Percentiles rank a stretch among this genome's conserved stretches.
These are phyloP conservation scores for Aspergillus versicolor DNA, from an alignment of 2,329 filamentous ascomycete genomes.

Conservation along the genomic window DNA sequence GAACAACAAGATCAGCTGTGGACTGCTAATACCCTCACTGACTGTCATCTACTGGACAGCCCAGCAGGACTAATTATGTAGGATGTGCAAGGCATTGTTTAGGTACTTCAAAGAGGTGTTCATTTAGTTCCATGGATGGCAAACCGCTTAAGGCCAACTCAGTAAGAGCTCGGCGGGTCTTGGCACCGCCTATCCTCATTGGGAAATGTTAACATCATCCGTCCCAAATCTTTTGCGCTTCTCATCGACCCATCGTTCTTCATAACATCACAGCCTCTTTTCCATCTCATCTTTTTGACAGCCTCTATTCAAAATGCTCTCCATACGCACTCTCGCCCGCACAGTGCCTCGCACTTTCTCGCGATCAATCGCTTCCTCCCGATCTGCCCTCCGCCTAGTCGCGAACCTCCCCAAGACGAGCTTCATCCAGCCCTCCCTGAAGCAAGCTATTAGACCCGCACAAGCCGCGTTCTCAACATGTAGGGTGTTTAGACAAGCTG, in stretches of 20 bases:
- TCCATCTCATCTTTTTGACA: conserved; percentile 3
- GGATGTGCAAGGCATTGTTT: too few species aligned
- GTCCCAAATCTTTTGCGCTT: conserved; percentile 12
- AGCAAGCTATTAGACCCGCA: conserved; percentile 42
- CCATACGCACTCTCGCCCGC: conserved; percentile 65
- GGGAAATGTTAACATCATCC: conserved; percentile 29
- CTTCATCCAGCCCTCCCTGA: conserved; percentile 51
- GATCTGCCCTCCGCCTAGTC: conserved; percentile 47
- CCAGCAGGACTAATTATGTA: too few species aligned
- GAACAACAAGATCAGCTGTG: too few species aligned
- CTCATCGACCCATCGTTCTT: conserved; percentile 22
- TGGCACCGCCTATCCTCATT: conserved; percentile 28
- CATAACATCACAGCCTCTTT: conserved; percentile 12
- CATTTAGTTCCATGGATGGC: neutral
- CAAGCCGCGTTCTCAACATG: conserved; percentile 51
- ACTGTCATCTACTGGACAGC: too few species aligned
- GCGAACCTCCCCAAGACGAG: conserved; percentile 50
- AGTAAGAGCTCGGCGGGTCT: conserved; percentile 11
- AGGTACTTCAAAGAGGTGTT: too few species aligned
- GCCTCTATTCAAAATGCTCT: conserved; percentile 57
- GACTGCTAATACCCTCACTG: too few species aligned
- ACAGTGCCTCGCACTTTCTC: conserved; percentile 64
- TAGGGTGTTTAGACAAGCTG: conserved; percentile 42
- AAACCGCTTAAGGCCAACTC: neutral
- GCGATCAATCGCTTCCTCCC: conserved; percentile 54